Evolutionary conservation across 2,329 filamentous ascomycete species (phyloP).

Genomic region (Aspergillus amoenus): DNA sequence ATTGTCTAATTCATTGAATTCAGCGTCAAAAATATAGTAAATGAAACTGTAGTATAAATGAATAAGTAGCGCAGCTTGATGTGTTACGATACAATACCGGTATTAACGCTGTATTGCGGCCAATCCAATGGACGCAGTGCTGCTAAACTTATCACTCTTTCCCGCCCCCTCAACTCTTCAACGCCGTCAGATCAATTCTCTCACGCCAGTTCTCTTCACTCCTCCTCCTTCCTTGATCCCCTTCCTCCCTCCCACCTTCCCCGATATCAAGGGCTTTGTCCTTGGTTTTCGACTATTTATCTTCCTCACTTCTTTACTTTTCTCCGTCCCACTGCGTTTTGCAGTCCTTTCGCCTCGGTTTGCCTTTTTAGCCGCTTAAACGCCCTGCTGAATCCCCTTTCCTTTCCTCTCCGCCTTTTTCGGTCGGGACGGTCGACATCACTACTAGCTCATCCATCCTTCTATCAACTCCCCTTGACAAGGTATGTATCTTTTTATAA

Average conservation of each 20-base stretch:
- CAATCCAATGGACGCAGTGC: background rate
- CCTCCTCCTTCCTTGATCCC: conserved; percentile 16
- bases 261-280: conserved; percentile 22
- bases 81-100: conserved; percentile 1
- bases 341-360: background rate
- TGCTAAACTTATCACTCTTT: conserved; percentile 15
- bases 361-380: conserved; percentile 11
- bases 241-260: conserved; percentile 15
- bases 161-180: conserved; percentile 25
- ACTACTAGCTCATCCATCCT: conserved; percentile 22
- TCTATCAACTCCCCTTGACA: conserved; percentile 10
- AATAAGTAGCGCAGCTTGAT: background rate
- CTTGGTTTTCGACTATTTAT: conserved; percentile 14
- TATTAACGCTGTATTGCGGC: background rate
- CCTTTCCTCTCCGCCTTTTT: conserved; percentile 23
- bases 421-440: conserved; percentile 25
- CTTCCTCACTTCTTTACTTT: conserved; percentile 11
- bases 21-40: background rate
- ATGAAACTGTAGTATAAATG: too few species aligned
- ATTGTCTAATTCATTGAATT: background rate
- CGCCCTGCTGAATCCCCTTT: conserved; percentile 20
- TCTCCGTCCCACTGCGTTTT: conserved; percentile 7
- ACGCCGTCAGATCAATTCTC: conserved; percentile 9
- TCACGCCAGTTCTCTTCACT: conserved; percentile 7
- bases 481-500: conserved; percentile 14